Percentiles rank a stretch among this genome's conserved stretches.
Evolutionary conservation across 148 eudicot genomes (phyloP).

Genomic region (Fagopyrum homotropicum): DNA sequence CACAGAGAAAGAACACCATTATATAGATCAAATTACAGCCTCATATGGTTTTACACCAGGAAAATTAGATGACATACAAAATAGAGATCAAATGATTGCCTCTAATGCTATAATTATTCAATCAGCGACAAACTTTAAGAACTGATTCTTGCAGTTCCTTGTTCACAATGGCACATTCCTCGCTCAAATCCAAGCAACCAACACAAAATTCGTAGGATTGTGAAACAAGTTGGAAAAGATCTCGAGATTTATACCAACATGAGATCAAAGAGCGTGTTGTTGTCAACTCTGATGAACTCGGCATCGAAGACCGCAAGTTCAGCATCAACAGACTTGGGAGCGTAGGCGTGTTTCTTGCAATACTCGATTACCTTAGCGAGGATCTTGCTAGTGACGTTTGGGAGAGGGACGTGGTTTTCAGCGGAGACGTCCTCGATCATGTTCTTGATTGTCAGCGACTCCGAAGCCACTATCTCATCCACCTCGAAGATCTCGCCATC

Average conservation of each 20-base stretch:
- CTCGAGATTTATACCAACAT: not conserved
- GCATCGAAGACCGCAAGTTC: not conserved
- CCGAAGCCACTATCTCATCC: not conserved
- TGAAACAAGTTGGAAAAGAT: not conserved
- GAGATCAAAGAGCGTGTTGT: not conserved
- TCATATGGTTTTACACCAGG: no score
- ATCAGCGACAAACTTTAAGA: no score
- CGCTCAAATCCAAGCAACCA: no score
- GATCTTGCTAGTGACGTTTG: not conserved
- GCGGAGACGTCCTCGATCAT: not conserved
- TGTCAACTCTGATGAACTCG: not conserved
- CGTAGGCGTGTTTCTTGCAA: not conserved
- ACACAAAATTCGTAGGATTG: no score
- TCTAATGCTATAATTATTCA: no score
- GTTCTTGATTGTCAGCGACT: not conserved
- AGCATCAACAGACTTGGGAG: not conserved
- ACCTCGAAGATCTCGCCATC: no score
- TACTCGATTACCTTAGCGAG: not conserved
- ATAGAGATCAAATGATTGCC: no score
- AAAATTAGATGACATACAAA: no score
- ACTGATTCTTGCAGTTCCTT: no score
- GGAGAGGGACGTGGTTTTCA: not conserved
- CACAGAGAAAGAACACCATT: no score
- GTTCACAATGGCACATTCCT: no score
- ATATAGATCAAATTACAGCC: no score